A percentile compares a stretch with the other conserved stretches of the same genome.
phyloP scores from a whole-genome alignment of 805 yeast species.

The Sungouiozyma ichnusensis region DNA sequence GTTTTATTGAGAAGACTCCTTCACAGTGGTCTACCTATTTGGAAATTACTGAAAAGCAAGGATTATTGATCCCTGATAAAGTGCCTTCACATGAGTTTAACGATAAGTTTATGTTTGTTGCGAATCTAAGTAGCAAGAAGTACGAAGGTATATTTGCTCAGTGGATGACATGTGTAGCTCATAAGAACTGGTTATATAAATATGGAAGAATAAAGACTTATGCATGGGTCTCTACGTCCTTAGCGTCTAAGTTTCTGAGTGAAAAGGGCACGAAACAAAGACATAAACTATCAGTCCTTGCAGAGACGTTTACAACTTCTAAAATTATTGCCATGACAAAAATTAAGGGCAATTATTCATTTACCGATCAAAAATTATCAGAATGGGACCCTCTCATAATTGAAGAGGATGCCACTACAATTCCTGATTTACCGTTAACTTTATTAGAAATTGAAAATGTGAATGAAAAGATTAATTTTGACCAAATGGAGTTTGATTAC shows the following conservation, averaged over 20 bases:
- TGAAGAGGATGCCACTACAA: slow-evolving; percentile 21
- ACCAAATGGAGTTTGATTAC: slow-evolving; percentile 36
- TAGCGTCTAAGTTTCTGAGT: slow-evolving; percentile 55
- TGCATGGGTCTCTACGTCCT: slow-evolving; percentile 50
- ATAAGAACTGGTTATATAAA: slow-evolving; percentile 63
- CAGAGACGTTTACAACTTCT: slow-evolving; percentile 53
- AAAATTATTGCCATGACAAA: slow-evolving; percentile 42
- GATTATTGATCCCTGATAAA: slow-evolving; percentile 32
- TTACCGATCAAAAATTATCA: slow-evolving; percentile 13
- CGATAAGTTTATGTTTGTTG: slow-evolving; percentile 46
- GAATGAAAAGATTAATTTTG: too few species aligned
- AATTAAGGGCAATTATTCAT: slow-evolving; percentile 10
- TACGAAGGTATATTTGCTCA: slow-evolving; percentile 68
- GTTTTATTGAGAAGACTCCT: background rate
- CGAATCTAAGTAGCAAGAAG: slow-evolving; percentile 40
- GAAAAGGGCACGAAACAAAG: slow-evolving; percentile 42
- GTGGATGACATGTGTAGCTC: slow-evolving; percentile 58
- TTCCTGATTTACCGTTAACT: slow-evolving; percentile 35
- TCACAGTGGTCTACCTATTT: background rate
- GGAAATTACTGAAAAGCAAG: slow-evolving; percentile 35
- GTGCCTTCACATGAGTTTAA: slow-evolving; percentile 36
- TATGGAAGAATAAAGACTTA: slow-evolving; percentile 70
- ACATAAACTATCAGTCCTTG: slow-evolving; percentile 51
- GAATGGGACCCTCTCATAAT: slow-evolving; percentile 26
- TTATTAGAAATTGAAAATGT: slow-evolving; percentile 49